Evolutionary conservation across 306 rosid genomes (phyloP).

Genomic region (Cercis canadensis): DNA sequence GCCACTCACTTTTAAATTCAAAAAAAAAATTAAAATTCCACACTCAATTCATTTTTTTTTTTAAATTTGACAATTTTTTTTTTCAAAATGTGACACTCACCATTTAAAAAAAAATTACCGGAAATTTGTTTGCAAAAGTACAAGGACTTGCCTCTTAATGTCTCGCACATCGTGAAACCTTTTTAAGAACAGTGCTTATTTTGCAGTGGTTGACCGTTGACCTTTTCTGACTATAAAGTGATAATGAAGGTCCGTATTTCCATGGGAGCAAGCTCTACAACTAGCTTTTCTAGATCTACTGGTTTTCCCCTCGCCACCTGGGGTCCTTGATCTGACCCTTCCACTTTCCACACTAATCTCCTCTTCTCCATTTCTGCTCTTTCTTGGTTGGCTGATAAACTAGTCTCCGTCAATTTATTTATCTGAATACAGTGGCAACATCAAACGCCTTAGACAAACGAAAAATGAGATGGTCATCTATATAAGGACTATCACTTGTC

Average conservation of each 20-base stretch:
- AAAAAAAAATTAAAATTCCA: too few relatives aligned
- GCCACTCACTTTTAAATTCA: too few relatives aligned
- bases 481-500: not conserved
- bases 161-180: too few relatives aligned
- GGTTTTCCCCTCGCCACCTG: constrained; percentile 61
- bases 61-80: too few relatives aligned
- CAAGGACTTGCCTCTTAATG: too few relatives aligned
- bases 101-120: too few relatives aligned
- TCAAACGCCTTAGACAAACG: constrained; percentile 14
- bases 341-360: constrained; percentile 71
- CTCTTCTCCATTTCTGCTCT: constrained; percentile 78
- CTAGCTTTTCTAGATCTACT: constrained; percentile 61
- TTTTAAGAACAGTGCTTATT: constrained; percentile 27
- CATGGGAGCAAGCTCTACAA: constrained; percentile 69
- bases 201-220: not conserved
- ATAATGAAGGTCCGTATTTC: constrained; percentile 69
- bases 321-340: constrained; percentile 47
- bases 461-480: not conserved
- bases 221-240: constrained; percentile 36
- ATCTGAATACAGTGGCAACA: constrained; percentile 49
- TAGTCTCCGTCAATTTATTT: constrained; percentile 56
- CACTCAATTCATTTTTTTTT: too few relatives aligned
- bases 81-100: too few relatives aligned
- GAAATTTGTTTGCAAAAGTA: too few relatives aligned
- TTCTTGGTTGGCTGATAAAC: constrained; percentile 80